Evolutionary conservation across 192 early-diverging fungal species (phyloP).

Genomic region (Coemansia sp.): DNA sequence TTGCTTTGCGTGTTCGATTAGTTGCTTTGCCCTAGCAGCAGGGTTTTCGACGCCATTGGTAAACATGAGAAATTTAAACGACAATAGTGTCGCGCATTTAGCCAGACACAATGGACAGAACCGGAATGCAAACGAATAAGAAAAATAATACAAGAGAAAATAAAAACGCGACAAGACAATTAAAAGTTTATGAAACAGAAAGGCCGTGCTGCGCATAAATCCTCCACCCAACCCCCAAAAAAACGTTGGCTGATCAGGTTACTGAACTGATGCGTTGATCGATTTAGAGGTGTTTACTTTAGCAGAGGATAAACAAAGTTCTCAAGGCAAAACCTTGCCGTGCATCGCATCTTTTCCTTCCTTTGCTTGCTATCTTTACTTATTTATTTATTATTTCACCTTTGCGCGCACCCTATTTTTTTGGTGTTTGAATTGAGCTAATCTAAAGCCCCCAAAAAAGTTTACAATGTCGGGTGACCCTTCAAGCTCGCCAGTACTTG

Average conservation of each 20-base stretch:
- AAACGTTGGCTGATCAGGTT: neutral
- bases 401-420: conserved; percentile 5
- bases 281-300: conserved; percentile 14
- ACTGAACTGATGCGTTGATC: neutral
- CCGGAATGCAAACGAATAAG: neutral
- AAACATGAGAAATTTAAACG: conserved; percentile 7
- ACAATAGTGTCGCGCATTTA: conserved; percentile 19
- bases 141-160: neutral
- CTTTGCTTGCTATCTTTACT: conserved; percentile 12
- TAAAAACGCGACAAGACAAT: neutral
- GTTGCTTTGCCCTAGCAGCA: conserved; percentile 7
- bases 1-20: conserved; percentile 14
- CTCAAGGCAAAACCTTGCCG: neutral
- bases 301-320: conserved; percentile 12
- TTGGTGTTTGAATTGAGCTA: conserved; percentile 11
- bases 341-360: neutral
- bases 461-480: conserved; percentile 33
- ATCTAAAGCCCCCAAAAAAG: neutral
- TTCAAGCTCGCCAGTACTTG: conserved; percentile 43
- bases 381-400: conserved; percentile 11
- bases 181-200: neutral
- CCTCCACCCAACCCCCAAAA: neutral
- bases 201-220: neutral
- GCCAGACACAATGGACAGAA: neutral
- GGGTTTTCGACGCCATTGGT: neutral